A percentile compares a stretch with the other conserved stretches of the same genome.
These are phyloP conservation scores for Cryptococcus jaspeensis DNA, from an alignment of 1,284 basidiomycete species.

Conservation along the genomic window DNA sequence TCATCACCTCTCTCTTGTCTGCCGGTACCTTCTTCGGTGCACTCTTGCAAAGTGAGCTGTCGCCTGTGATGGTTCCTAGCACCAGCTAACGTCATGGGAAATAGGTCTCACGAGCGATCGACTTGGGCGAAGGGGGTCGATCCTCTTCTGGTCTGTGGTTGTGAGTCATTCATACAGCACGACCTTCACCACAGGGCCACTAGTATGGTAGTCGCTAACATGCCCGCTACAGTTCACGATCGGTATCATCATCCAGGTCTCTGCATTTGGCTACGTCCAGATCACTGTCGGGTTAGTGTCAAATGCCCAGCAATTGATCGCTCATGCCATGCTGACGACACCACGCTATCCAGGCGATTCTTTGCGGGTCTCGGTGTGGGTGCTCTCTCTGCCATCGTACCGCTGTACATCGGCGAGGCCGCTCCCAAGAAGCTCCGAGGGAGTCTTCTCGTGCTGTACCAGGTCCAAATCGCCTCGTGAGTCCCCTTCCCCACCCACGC, in stretches of 20 bases:
- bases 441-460: slow-evolving; percentile 69
- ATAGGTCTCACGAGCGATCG: slow-evolving; percentile 70
- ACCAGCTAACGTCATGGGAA: neutral
- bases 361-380: slow-evolving; percentile 61
- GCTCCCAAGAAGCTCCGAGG: slow-evolving; percentile 73
- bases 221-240: slow-evolving; percentile 52
- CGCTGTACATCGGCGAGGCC: slow-evolving; percentile 76
- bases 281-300: slow-evolving; percentile 58
- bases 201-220: neutral
- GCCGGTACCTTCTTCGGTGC: slow-evolving; percentile 67
- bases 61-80: too few species aligned
- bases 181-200: neutral
- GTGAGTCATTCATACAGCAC: slow-evolving; percentile 18
- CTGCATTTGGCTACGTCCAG: slow-evolving; percentile 65
- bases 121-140: slow-evolving; percentile 67
- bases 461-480: slow-evolving; percentile 69
- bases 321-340: too few species aligned
- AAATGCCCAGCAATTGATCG: neutral
- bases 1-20: slow-evolving; percentile 74
- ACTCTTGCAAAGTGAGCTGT: slow-evolving; percentile 57
- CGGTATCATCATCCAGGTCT: slow-evolving; percentile 70
- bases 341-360: slow-evolving; percentile 25
- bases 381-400: slow-evolving; percentile 73
- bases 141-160: slow-evolving; percentile 72
- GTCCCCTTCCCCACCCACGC: neutral